Conservation (phyloP, 164 flowering plant genomes). For the Stephania cephalantha region DNA sequence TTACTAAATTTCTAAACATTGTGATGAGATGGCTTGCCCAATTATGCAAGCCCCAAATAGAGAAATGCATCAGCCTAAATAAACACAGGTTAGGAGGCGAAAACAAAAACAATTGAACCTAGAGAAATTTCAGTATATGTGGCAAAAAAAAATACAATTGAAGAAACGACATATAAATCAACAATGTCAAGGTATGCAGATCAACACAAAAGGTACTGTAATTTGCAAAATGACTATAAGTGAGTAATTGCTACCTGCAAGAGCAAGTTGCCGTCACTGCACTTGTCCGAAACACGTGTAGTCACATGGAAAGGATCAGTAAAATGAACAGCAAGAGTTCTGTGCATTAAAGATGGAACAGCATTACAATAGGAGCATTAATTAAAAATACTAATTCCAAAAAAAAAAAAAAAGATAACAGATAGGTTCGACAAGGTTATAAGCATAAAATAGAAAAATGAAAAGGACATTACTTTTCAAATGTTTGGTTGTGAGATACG, state of each 20-base stretch:
- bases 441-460: conserved; percentile 7
- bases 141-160: not conserved
- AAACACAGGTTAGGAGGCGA: not conserved
- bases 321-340: conserved; percentile 92
- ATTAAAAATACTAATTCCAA: not conserved
- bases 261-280: conserved; percentile 73
- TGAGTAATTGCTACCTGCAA: conserved; percentile 56
- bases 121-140: not conserved
- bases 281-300: conserved; percentile 69
- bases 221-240: not conserved
- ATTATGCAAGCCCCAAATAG: not conserved
- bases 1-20: not conserved
- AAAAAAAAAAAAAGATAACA: not conserved
- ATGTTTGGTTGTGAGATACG: conserved; percentile 74
- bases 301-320: conserved; percentile 91
- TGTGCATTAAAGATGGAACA: conserved; percentile 22
- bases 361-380: not conserved
- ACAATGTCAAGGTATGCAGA: not conserved
- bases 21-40: not conserved
- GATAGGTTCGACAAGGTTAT: not conserved
- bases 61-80: not conserved
- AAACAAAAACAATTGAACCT: not conserved
- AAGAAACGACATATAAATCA: not conserved
- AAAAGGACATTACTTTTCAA: conserved; percentile 57
- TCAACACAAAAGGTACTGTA: not conserved